Percentiles rank a stretch among this genome's conserved stretches.
Evolutionary conservation across 2,329 filamentous ascomycete genomes (phyloP).

Genomic region (Trichoderma breve): DNA sequence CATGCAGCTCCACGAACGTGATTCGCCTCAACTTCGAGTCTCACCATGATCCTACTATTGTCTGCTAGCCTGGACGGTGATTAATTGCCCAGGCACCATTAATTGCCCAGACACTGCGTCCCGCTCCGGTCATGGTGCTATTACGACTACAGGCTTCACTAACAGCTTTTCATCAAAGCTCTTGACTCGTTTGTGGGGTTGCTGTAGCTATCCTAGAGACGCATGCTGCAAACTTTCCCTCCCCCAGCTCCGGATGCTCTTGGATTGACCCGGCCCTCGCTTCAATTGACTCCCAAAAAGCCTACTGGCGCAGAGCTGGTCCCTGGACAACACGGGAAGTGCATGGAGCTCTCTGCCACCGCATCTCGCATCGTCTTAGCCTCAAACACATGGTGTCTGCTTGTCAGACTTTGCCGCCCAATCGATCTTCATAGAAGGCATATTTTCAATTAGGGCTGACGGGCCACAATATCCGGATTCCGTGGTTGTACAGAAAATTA

Average conservation of each 20-base stretch:
- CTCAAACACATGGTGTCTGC: neutral
- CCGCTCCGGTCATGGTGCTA: neutral
- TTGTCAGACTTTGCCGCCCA: constrained; percentile 1
- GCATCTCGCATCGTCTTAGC: neutral
- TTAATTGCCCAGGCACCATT: neutral
- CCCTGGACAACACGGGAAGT: neutral
- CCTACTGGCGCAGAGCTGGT: neutral
- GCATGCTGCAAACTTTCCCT: neutral
- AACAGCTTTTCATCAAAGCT: neutral
- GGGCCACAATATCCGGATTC: neutral
- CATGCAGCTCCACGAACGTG: constrained; percentile 19
- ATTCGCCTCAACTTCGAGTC: constrained; percentile 6
- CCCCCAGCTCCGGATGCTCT: neutral
- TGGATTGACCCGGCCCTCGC: neutral
- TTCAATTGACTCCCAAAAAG: neutral
- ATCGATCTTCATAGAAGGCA: neutral
- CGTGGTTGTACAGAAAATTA: neutral
- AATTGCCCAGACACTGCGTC: neutral
- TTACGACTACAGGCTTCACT: neutral
- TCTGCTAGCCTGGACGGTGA: neutral
- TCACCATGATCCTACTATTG: neutral
- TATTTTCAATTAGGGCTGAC: constrained; percentile 7
- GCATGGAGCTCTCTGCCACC: neutral
- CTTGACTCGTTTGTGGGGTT: constrained; percentile 15
- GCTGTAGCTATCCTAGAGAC: neutral